Conservation (phyloP, 495 filamentous ascomycete genomes). For the Penicillium bialowiezense region DNA sequence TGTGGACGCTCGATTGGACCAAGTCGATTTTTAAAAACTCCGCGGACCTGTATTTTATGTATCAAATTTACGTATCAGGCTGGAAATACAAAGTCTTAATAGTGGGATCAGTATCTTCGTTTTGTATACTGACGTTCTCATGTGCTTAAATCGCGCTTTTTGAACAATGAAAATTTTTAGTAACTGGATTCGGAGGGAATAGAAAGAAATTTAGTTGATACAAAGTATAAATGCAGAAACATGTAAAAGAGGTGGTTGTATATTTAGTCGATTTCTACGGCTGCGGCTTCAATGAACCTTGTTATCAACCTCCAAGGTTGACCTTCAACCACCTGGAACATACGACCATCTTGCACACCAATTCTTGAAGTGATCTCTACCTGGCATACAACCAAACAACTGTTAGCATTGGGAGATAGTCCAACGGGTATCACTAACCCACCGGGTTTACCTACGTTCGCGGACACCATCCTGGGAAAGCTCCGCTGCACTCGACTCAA, state of each 20-base stretch:
- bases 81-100: background rate
- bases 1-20: background rate
- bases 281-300: slow-evolving; percentile 2
- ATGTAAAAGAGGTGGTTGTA: too few species aligned
- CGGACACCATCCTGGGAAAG: too few species aligned
- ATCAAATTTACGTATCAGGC: background rate
- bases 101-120: background rate
- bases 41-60: slow-evolving; percentile 9
- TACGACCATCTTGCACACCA: too few species aligned
- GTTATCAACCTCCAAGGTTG: too few species aligned
- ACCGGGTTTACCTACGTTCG: too few species aligned
- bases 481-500: background rate
- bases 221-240: background rate
- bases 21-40: slow-evolving; percentile 5
- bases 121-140: background rate
- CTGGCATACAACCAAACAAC: too few species aligned
- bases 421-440: too few species aligned
- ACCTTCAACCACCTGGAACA: too few species aligned
- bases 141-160: too few species aligned
- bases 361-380: too few species aligned
- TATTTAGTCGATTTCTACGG: background rate
- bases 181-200: background rate
- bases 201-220: too few species aligned
- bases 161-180: background rate
- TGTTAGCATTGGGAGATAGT: too few species aligned